Evolutionary conservation across 1,139 yeast genomes (phyloP).

Genomic region (Pichiaceae sp.): DNA sequence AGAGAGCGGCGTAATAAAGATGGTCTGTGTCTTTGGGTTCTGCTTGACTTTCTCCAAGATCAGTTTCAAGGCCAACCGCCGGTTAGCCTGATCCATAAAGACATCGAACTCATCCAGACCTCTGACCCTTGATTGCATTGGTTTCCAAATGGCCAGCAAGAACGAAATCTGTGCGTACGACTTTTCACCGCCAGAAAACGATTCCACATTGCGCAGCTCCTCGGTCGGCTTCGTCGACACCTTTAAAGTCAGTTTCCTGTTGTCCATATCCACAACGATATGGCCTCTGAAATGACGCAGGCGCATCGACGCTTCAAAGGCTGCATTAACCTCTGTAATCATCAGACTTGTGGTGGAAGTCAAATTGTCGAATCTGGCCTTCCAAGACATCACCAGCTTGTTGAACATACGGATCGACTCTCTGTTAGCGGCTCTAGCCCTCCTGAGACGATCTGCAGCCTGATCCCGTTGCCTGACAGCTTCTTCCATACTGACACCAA

Average conservation of each 20-base stretch:
- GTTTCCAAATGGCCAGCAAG: conserved; percentile 84
- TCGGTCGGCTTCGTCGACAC: conserved; percentile 56
- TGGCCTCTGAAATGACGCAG: conserved; percentile 73
- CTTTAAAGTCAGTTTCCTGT: conserved; percentile 42
- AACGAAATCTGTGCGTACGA: conserved; percentile 89
- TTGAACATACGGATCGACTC: conserved; percentile 25
- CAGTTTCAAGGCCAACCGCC: conserved; percentile 70
- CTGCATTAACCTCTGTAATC: conserved; percentile 37
- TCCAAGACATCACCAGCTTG: conserved; percentile 29
- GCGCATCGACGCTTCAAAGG: conserved; percentile 51
- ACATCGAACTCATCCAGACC: conserved; percentile 98
- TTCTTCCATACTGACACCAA: conserved; percentile 36
- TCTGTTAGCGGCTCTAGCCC: conserved; percentile 26
- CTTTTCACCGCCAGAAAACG: conserved; percentile 95
- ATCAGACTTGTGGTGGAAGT: conserved; percentile 36
- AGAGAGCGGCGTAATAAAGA: conserved; percentile 92
- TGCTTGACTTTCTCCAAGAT: conserved; percentile 61
- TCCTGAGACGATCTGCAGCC: conserved; percentile 15
- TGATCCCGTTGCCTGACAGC: conserved; percentile 28
- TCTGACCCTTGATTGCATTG: conserved; percentile 78
- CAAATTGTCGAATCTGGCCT: conserved; percentile 41
- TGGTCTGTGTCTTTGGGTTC: conserved; percentile 67
- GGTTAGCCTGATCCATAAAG: conserved; percentile 90
- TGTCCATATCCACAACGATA: conserved; percentile 50
- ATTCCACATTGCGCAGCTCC: conserved; percentile 61